Conservation (phyloP, 2,329 filamentous ascomycete genomes). For the Epichloe gansuensis region DNA sequence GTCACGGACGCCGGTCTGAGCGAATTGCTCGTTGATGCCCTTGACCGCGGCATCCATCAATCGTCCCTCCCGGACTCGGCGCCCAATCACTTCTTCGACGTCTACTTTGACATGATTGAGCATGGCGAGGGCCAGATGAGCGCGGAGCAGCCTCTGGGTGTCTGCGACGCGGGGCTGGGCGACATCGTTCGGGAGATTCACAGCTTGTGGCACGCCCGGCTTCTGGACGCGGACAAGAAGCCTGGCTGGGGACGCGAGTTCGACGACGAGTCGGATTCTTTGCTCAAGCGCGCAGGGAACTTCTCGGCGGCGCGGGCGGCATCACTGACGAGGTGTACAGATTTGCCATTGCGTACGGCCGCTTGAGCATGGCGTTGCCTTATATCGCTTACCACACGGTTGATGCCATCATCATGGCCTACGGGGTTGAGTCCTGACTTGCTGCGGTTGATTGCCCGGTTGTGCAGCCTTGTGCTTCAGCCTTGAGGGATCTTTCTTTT, state of each 20-base stretch:
- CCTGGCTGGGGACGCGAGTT: slow-evolving; percentile 6
- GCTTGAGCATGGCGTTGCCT: slow-evolving; percentile 5
- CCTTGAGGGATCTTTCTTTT: too few species aligned
- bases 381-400: slow-evolving; percentile 6
- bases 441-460: too few species aligned
- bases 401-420: slow-evolving; percentile 5
- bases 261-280: slow-evolving; percentile 1
- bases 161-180: not conserved
- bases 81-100: not conserved
- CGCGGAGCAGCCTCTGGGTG: slow-evolving; percentile 1
- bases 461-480: too few species aligned
- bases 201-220: slow-evolving; percentile 5
- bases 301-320: not conserved
- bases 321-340: slow-evolving; percentile 5
- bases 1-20: slow-evolving; percentile 5
- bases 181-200: not conserved
- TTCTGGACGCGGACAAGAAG: slow-evolving; percentile 1
- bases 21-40: slow-evolving; percentile 4
- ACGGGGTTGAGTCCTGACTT: not conserved
- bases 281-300: slow-evolving; percentile 4
- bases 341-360: slow-evolving; percentile 7
- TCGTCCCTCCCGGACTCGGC: not conserved
- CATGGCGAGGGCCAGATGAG: not conserved
- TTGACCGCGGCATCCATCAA: not conserved
- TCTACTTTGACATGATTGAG: slow-evolving; percentile 5